Conservation (phyloP, 2,329 filamentous ascomycete genomes). For the Scorias spongiosa region DNA sequence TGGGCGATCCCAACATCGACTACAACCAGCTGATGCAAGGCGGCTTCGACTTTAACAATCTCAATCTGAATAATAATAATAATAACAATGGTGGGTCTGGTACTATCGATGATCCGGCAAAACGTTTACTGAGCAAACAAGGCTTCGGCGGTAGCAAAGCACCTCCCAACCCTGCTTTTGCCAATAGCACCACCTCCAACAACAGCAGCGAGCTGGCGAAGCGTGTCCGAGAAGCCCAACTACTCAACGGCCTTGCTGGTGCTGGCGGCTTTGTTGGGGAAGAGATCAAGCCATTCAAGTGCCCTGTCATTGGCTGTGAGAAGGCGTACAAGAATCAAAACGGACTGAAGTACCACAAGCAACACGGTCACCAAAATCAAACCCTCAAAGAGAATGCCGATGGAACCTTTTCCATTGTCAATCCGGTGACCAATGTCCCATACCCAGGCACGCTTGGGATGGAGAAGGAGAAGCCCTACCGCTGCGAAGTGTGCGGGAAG, state of each 20-base stretch:
- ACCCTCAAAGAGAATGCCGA: conserved; percentile 93
- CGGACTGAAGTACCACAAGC: conserved; percentile 77
- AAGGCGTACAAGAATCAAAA: conserved; percentile 99
- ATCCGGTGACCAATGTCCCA: conserved; percentile 82
- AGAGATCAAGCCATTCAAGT: conserved; percentile 95
- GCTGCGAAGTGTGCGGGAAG: conserved; percentile 92
- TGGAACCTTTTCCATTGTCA: conserved; percentile 94
- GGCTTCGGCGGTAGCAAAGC: conserved; percentile 43
- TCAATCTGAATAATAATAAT: conserved; percentile 39
- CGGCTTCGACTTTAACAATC: conserved; percentile 21
- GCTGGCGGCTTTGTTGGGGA: conserved; percentile 46
- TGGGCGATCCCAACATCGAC: conserved; percentile 18
- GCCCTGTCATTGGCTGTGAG: conserved; percentile 93
- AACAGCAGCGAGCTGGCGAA: conserved; percentile 49
- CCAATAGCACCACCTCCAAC: conserved; percentile 35
- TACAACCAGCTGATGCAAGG: conserved; percentile 23
- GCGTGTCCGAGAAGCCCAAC: conserved; percentile 48
- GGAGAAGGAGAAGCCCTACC: conserved; percentile 99
- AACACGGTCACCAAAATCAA: conserved; percentile 91
- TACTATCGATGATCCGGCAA: conserved; percentile 82
- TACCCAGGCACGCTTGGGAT: conserved; percentile 97
- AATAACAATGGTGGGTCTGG: conserved; percentile 33
- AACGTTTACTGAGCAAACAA: conserved; percentile 72
- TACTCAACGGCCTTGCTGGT: conserved; percentile 38
- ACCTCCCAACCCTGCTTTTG: conserved; percentile 45